These are phyloP conservation scores for Hypoxylon subgilvum DNA, from an alignment of 495 filamentous ascomycete species.

Conservation along the genomic window DNA sequence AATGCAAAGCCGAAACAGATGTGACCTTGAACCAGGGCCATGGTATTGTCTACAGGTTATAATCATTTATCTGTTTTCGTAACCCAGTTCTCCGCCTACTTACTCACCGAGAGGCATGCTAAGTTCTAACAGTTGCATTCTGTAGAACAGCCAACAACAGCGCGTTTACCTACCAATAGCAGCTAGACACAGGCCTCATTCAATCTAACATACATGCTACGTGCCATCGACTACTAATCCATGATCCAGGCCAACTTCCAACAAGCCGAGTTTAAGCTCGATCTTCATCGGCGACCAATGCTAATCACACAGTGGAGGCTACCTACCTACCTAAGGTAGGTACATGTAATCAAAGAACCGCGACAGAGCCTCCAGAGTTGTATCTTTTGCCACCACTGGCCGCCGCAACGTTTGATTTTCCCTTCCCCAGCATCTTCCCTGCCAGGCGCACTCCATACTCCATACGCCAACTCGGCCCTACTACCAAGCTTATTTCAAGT, in stretches of 20 bases:
- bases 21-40: background rate
- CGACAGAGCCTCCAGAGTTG: constrained; percentile 2
- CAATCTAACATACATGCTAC: no score
- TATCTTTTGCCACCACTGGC: constrained; percentile 1
- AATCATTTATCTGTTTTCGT: no score
- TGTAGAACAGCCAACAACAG: constrained; percentile 3
- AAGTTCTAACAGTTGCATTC: constrained; percentile 14
- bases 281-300: no score
- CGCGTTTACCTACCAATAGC: background rate
- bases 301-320: no score
- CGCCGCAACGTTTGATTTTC: background rate
- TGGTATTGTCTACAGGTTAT: constrained; percentile 10
- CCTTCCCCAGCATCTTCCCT: background rate
- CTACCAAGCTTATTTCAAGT: constrained; percentile 2
- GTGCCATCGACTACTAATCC: no score
- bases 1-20: constrained; percentile 5
- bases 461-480: background rate
- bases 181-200: no score
- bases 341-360: background rate
- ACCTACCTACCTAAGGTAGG: no score
- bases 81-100: no score
- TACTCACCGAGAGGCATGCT: constrained; percentile 20
- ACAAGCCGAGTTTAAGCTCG: no score
- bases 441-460: background rate
- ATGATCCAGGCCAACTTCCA: no score